These are phyloP conservation scores for Psilocybe cubensis DNA, from an alignment of 768 basidiomycete species.

Conservation along the genomic window DNA sequence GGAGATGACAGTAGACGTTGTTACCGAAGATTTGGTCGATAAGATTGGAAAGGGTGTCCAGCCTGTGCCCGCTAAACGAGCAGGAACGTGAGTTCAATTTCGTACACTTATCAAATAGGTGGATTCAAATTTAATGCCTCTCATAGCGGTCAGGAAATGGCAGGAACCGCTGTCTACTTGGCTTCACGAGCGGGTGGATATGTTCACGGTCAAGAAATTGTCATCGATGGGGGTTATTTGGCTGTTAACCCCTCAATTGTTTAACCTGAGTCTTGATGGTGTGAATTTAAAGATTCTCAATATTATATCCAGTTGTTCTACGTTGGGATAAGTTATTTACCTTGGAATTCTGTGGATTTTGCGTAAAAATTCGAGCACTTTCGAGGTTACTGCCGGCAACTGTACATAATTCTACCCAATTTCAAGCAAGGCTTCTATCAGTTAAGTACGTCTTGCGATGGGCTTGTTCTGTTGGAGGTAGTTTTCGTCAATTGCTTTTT, in stretches of 20 bases:
- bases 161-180: constrained; percentile 77
- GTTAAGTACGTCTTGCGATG: no score
- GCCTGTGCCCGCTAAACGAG: constrained; percentile 62
- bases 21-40: constrained; percentile 52
- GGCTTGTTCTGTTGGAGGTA: no score
- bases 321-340: no score
- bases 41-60: constrained; percentile 60
- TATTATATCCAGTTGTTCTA: no score
- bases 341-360: no score
- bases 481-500: no score
- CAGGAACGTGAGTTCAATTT: constrained; percentile 61
- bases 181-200: constrained; percentile 75
- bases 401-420: no score
- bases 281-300: neutral
- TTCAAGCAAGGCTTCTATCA: no score
- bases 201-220: constrained; percentile 77
- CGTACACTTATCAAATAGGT: neutral
- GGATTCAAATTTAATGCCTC: neutral
- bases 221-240: constrained; percentile 75
- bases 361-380: no score
- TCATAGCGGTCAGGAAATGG: constrained; percentile 70
- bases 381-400: no score
- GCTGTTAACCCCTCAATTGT: constrained; percentile 68
- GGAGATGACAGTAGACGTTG: constrained; percentile 67
- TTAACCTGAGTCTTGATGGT: constrained; percentile 1